Percentiles rank a stretch among this genome's conserved stretches.
Conservation (phyloP, 2,329 filamentous ascomycete species). For the Epichloe uncinata region DNA sequence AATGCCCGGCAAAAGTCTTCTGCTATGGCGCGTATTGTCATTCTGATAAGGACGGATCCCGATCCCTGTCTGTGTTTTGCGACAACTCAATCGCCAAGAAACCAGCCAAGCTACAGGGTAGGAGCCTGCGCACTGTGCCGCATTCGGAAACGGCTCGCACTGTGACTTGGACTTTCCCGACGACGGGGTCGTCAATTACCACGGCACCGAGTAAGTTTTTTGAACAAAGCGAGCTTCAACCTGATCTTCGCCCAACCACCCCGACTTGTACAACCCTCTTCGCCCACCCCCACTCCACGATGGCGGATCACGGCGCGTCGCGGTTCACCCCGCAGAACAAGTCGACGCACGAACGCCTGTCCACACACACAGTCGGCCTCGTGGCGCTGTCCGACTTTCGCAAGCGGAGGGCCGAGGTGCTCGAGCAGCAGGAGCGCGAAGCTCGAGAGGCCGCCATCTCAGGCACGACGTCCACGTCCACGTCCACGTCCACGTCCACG, state of each 20-base stretch:
- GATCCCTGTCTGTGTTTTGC: no score
- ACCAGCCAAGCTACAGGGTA: neutral
- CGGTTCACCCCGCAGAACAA: conserved; percentile 66
- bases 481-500: conserved; percentile 14
- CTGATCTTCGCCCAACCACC: no score
- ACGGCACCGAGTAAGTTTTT: no score
- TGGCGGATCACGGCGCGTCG: conserved; percentile 25
- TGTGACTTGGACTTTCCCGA: no score
- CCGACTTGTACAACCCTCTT: no score
- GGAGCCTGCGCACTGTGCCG: neutral
- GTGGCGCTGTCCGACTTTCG: conserved; percentile 89
- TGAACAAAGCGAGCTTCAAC: no score
- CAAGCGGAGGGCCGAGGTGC: conserved; percentile 86
- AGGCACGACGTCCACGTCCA: conserved; percentile 16
- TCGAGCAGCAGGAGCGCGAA: conserved; percentile 80
- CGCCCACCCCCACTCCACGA: neutral
- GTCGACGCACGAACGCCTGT: conserved; percentile 68
- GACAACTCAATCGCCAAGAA: no score
- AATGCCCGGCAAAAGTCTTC: no score
- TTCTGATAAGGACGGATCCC: no score
- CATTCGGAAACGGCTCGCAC: neutral
- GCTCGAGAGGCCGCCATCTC: conserved; percentile 47
- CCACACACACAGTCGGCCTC: conserved; percentile 78
- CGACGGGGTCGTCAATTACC: no score
- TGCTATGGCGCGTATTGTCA: no score